Evolutionary conservation across 805 yeast species (phyloP), one percentile per base, ranked within the genome.

Genomic region (Pichia phayaonensis): DNA sequence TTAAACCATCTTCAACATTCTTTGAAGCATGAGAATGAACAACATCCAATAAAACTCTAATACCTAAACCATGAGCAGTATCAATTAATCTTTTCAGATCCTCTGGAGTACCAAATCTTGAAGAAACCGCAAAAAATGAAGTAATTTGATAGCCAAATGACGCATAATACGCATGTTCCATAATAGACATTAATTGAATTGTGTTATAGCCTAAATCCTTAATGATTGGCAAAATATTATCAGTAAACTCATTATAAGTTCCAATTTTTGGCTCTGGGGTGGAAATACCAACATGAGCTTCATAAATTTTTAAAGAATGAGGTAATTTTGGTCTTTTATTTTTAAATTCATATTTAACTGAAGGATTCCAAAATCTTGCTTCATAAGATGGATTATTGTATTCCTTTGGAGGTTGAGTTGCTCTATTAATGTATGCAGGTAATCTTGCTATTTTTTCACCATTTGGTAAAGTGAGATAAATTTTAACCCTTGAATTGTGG

Each of bases 91-190:
- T 90, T 67, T 87, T 90, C 61, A 92, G 74, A 46, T 94, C 97
- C 59, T 94, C 98, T 2, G 99, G 98, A 0, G 97, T 81, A 27
- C 99, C 99, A 60, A 75, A 94, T 55, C 99, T 77, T 8, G 97
- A 90, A 48, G 94, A 83, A 23, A 79, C 75, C 2, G 98, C 97
- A 65, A 86, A 92, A 65, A 92, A 94, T 53, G 84, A 86, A 22
- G 98, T 90, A 26, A 92, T 83, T 67, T 92, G 99, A 66, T 92
- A 92, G n/a, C 99, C 99, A 65, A 92, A 92, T 2, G 96, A 88
- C 1, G 97, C 99, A 66, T 92, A 92, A 65, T 92, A 92, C 1
- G 99, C 98, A 66, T 92, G 99, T 68, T 92, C 99, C 99, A 92
- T 92, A 42, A 92, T 78, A 0, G 99, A 97, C 99, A 92, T 92